phyloP scores from a whole-genome alignment of 2,329 filamentous ascomycete species.

The Grosmannia penicillata region DNA sequence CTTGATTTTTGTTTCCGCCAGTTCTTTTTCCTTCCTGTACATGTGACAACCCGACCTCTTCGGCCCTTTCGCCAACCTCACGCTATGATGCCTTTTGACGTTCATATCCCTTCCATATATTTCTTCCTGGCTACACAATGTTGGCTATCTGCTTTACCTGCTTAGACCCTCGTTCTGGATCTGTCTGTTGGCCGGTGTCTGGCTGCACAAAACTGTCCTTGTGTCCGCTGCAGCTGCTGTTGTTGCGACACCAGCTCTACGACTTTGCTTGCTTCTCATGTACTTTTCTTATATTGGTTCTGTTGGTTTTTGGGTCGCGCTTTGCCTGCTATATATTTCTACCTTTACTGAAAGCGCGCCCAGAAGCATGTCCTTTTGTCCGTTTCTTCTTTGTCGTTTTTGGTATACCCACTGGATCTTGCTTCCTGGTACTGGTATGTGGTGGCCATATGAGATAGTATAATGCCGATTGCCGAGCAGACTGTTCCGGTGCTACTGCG shows the following conservation, averaged over 20 bases:
- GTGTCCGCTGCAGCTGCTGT: no score
- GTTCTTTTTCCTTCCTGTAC: neutral
- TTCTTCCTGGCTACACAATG: no score
- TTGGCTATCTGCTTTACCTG: no score
- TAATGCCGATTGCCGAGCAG: neutral
- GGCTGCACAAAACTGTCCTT: no score
- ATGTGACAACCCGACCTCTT: neutral
- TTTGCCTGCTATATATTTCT: neutral
- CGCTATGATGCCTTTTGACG: conserved; percentile 9
- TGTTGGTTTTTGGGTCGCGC: conserved; percentile 1
- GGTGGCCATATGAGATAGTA: conserved; percentile 4
- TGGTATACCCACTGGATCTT: conserved; percentile 14
- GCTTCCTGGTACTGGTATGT: conserved; percentile 8
- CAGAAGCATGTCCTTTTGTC: conserved; percentile 1
- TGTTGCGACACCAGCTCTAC: no score
- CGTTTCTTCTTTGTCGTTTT: conserved; percentile 1
- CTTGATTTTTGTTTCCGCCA: neutral
- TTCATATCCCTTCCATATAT: no score
- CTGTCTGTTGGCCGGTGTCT: no score
- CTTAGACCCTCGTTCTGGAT: no score
- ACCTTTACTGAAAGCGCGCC: neutral
- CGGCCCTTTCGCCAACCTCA: conserved; percentile 1
- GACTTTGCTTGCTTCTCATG: neutral
- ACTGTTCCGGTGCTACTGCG: no score
- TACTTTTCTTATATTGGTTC: neutral